These are phyloP conservation scores for Pelargonium citronellum DNA, from an alignment of 441 rosid species.

Conservation along the genomic window DNA sequence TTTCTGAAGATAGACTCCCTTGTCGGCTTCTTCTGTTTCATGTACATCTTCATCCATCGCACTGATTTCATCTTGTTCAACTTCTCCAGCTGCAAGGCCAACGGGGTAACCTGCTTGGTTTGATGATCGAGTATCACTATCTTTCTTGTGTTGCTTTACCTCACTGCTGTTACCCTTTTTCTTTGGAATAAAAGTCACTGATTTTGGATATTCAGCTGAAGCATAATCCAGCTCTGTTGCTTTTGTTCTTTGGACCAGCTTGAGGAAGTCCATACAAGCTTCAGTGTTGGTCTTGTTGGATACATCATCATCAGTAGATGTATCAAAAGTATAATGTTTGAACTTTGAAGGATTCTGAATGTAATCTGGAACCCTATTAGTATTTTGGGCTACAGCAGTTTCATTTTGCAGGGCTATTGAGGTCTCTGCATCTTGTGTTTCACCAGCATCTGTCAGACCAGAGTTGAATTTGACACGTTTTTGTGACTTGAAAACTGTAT, in stretches of 20 bases:
- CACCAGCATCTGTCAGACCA: constrained; percentile 19
- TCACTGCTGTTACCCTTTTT: constrained; percentile 24
- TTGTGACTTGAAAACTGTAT: constrained; percentile 27
- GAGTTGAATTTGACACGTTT: constrained; percentile 45
- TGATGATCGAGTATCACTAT: background rate
- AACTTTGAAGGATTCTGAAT: constrained; percentile 37
- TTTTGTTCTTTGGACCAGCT: constrained; percentile 23
- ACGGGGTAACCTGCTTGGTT: constrained; percentile 13
- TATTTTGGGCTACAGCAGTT: constrained; percentile 17
- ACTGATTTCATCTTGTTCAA: constrained; percentile 22
- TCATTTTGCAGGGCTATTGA: constrained; percentile 21
- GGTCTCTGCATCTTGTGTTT: background rate
- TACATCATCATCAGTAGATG: constrained; percentile 28
- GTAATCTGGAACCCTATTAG: constrained; percentile 37
- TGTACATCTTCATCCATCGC: constrained; percentile 23
- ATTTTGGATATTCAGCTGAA: constrained; percentile 22
- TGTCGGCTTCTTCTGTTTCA: constrained; percentile 23
- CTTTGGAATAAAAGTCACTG: constrained; percentile 37
- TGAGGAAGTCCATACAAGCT: constrained; percentile 26
- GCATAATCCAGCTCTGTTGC: constrained; percentile 16
- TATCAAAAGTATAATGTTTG: constrained; percentile 37
- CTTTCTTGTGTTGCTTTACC: constrained; percentile 23
- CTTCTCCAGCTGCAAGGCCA: constrained; percentile 26
- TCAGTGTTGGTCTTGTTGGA: constrained; percentile 17
- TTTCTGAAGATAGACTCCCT: constrained; percentile 22